Percentiles rank a stretch among this genome's conserved stretches.
Evolutionary conservation across 1,284 basidiomycete species (phyloP).

Genomic region (Ganoderma lucidum): DNA sequence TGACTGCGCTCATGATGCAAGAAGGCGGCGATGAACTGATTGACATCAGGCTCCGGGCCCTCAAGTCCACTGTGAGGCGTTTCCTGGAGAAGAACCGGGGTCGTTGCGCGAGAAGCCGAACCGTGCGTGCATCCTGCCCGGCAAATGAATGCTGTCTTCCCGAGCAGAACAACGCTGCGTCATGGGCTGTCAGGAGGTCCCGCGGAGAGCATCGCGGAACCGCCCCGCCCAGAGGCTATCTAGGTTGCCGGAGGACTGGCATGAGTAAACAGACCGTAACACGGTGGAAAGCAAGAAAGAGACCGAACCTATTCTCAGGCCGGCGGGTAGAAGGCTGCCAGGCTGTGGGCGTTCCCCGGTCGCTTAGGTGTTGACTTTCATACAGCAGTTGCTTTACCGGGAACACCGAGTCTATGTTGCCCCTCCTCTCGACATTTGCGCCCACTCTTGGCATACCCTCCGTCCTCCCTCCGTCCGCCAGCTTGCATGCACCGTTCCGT

Average conservation of each 20-base stretch:
- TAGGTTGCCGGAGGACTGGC: conserved; percentile 29
- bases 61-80: conserved; percentile 27
- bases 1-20: conserved; percentile 34
- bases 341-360: conserved; percentile 21
- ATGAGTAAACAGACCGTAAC: conserved; percentile 18
- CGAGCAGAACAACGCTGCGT: conserved; percentile 25
- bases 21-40: conserved; percentile 32
- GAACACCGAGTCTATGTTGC: conserved; percentile 9
- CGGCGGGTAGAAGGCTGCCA: conserved; percentile 19
- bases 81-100: conserved; percentile 23
- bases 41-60: conserved; percentile 33
- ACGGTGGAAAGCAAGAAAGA: conserved; percentile 21
- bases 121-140: conserved; percentile 18
- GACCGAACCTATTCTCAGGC: conserved; percentile 25
- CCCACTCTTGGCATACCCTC: not conserved
- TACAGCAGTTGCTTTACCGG: conserved; percentile 25
- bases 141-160: conserved; percentile 29
- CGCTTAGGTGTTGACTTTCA: conserved; percentile 19
- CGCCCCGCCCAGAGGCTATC: conserved; percentile 21
- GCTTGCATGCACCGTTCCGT: not conserved
- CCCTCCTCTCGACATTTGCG: not conserved
- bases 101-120: conserved; percentile 18
- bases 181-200: conserved; percentile 17
- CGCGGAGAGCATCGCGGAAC: conserved; percentile 17
- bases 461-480: not conserved